Conservation (phyloP, 1,284 basidiomycete genomes). For the Cryptococcus depauperatus region DNA sequence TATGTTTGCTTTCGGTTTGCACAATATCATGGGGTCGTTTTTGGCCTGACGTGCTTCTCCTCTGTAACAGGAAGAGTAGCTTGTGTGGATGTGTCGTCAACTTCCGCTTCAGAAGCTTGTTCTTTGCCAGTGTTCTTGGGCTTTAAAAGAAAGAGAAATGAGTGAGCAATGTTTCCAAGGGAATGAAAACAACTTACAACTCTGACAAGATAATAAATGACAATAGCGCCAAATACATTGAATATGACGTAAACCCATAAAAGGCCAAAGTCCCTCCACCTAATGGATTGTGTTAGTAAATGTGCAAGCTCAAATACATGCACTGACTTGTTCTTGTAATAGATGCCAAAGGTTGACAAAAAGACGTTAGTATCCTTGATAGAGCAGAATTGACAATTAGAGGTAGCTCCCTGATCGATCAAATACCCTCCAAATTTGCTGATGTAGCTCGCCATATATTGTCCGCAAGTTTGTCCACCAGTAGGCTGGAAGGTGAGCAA, state of each 20-base stretch:
- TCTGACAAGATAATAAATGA: slow-evolving; percentile 39
- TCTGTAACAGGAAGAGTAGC: too few species aligned
- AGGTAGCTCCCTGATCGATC: slow-evolving; percentile 26
- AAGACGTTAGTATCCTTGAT: slow-evolving; percentile 53
- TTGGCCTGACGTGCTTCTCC: too few species aligned
- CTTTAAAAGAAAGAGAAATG: neutral
- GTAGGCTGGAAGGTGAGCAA: slow-evolving; percentile 41
- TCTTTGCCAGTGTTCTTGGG: slow-evolving; percentile 17
- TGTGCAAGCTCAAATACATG: neutral
- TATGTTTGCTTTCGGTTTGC: too few species aligned
- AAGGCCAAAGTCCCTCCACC: slow-evolving; percentile 60
- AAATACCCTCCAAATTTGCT: slow-evolving; percentile 40
- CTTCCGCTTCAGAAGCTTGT: neutral
- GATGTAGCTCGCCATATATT: slow-evolving; percentile 44
- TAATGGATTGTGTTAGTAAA: neutral
- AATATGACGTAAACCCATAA: slow-evolving; percentile 58
- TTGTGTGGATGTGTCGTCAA: too few species aligned
- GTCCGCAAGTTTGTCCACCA: slow-evolving; percentile 44
- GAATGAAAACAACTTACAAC: slow-evolving; percentile 22
- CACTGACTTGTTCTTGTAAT: slow-evolving; percentile 47
- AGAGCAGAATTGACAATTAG: slow-evolving; percentile 45
- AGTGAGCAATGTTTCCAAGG: neutral
- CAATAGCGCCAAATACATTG: slow-evolving; percentile 47
- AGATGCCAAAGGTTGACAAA: slow-evolving; percentile 54
- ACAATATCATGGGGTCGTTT: too few species aligned